These are phyloP conservation scores for Bruguiera gymnorhiza DNA, from an alignment of 345 rosid species.

Conservation along the genomic window DNA sequence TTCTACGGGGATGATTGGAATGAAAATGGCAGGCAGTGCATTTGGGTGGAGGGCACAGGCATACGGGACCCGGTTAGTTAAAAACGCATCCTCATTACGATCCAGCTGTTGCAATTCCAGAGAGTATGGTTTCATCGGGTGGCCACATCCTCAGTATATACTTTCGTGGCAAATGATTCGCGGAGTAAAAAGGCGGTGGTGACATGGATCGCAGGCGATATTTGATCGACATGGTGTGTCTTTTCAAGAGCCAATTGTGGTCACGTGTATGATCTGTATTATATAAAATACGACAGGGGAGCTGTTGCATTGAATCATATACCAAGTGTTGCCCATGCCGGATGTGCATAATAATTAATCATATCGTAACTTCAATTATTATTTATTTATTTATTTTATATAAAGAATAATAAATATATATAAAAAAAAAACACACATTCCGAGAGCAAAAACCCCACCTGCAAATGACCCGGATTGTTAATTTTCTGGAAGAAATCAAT, in stretches of 20 bases:
- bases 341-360: conserved; percentile 4
- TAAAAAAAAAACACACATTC: no score
- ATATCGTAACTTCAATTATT: not conserved
- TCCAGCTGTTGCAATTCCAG: no score
- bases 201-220: not conserved
- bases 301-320: conserved; percentile 14
- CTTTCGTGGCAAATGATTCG: not conserved
- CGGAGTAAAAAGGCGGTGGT: not conserved
- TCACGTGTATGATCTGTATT: conserved; percentile 20
- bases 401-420: no score
- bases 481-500: no score
- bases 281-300: conserved; percentile 16
- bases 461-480: not conserved
- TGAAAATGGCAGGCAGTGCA: no score
- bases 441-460: not conserved
- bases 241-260: conserved; percentile 5
- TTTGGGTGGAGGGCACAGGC: no score
- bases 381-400: no score
- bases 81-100: no score
- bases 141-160: no score
- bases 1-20: no score
- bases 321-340: conserved; percentile 26
- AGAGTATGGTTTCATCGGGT: no score
- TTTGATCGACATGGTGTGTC: not conserved
- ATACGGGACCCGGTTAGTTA: no score